Percentiles rank a stretch among this genome's conserved stretches.
Conservation (phyloP, 768 basidiomycete genomes). For the button mushroom (Agaricus bisporus) region DNA sequence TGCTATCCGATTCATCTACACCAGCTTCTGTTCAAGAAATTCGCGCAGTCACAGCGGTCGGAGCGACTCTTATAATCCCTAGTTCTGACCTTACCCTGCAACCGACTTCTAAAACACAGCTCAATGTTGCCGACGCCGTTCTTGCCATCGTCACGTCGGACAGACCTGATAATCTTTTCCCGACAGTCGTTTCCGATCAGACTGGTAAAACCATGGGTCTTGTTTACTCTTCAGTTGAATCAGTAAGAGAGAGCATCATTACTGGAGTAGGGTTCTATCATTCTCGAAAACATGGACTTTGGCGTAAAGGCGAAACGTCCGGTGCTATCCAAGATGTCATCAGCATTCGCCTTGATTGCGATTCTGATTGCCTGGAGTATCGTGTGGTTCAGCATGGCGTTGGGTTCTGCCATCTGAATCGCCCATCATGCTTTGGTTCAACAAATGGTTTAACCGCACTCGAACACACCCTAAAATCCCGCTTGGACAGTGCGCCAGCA, state of each 20-base stretch:
- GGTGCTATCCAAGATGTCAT: conserved; percentile 89
- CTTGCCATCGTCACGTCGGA: conserved; percentile 79
- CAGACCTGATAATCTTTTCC: conserved; percentile 86
- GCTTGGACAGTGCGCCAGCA: conserved; percentile 71
- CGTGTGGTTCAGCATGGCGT: conserved; percentile 82
- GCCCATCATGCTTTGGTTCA: conserved; percentile 85
- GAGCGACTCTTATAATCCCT: conserved; percentile 67
- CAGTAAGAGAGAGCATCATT: conserved; percentile 79
- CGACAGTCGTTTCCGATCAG: conserved; percentile 84
- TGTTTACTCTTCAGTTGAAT: conserved; percentile 89
- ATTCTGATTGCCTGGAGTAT: conserved; percentile 89
- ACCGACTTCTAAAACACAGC: conserved; percentile 44
- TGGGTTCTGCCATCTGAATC: conserved; percentile 91
- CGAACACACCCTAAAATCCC: conserved; percentile 69
- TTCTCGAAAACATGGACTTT: conserved; percentile 91
- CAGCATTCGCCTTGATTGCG: conserved; percentile 83
- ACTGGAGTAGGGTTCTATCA: conserved; percentile 94
- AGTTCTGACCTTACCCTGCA: conserved; percentile 61
- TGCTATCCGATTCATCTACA: conserved; percentile 42
- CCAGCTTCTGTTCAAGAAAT: conserved; percentile 57
- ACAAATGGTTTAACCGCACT: conserved; percentile 74
- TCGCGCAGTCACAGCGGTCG: conserved; percentile 49
- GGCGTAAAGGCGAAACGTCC: conserved; percentile 96
- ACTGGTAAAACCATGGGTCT: conserved; percentile 80
- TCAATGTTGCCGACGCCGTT: conserved; percentile 83